A percentile compares a stretch with the other conserved stretches of the same genome.
These are phyloP conservation scores for Emmonsiellopsis sp. DNA, from an alignment of 2,329 filamentous ascomycete genomes.

Conservation along the genomic window DNA sequence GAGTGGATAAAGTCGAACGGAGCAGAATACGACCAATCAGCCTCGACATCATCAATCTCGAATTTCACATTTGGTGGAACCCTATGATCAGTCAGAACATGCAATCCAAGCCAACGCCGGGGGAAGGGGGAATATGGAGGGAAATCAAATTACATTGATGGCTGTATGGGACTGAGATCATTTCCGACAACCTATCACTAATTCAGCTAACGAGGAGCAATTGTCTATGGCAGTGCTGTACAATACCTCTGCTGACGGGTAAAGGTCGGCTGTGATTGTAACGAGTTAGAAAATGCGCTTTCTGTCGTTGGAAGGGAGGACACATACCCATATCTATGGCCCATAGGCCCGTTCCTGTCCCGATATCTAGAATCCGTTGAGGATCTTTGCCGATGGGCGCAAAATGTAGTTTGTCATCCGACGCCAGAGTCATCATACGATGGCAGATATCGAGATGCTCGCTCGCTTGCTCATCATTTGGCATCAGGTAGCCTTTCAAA, in stretches of 20 bases:
- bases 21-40: slow-evolving; percentile 45
- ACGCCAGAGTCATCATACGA: slow-evolving; percentile 18
- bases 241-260: background rate
- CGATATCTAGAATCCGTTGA: slow-evolving; percentile 22
- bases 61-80: slow-evolving; percentile 54
- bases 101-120: background rate
- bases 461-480: background rate
- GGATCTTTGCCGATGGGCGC: slow-evolving; percentile 18
- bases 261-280: background rate
- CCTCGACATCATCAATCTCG: slow-evolving; percentile 53
- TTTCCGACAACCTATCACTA: slow-evolving; percentile 8
- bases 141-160: background rate
- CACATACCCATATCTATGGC: background rate
- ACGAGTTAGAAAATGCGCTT: background rate
- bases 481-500: background rate
- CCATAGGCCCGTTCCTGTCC: slow-evolving; percentile 23
- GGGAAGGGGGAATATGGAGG: background rate
- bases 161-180: slow-evolving; percentile 2
- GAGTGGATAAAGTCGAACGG: slow-evolving; percentile 49
- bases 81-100: slow-evolving; percentile 16
- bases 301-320: slow-evolving; percentile 7
- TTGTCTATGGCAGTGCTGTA: background rate
- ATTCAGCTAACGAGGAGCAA: background rate
- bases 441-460: slow-evolving; percentile 33
- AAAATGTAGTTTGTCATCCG: slow-evolving; percentile 22